phyloP scores from a whole-genome alignment of 805 yeast genomes.

The Yarrowia sp. region DNA sequence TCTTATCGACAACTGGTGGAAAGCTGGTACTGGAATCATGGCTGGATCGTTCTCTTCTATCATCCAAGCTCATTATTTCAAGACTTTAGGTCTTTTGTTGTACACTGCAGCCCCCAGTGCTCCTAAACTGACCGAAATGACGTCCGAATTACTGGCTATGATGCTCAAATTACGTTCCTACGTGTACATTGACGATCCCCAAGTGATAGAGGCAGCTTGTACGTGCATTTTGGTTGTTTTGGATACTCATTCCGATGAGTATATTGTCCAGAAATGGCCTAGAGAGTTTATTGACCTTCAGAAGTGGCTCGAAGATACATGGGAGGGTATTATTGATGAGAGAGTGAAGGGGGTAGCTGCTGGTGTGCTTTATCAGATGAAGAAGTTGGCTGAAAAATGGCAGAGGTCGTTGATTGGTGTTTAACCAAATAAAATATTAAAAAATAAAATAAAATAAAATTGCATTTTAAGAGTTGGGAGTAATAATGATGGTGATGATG shows the following conservation, averaged over 20 bases:
- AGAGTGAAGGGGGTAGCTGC: conserved; percentile 37
- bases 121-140: conserved; percentile 54
- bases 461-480: too few relatives aligned
- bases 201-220: conserved; percentile 38
- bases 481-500: too few relatives aligned
- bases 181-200: conserved; percentile 28
- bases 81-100: conserved; percentile 56
- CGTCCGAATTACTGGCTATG: conserved; percentile 47
- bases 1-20: conserved; percentile 49
- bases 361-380: conserved; percentile 36
- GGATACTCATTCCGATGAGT: conserved; percentile 36
- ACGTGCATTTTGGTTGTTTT: conserved; percentile 38
- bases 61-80: conserved; percentile 56
- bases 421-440: too few relatives aligned
- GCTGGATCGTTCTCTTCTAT: conserved; percentile 56
- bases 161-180: conserved; percentile 29
- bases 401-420: conserved; percentile 31
- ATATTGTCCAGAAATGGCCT: conserved; percentile 35
- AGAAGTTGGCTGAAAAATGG: conserved; percentile 34
- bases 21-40: conserved; percentile 44
- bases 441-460: too few relatives aligned
- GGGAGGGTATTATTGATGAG: conserved; percentile 38
- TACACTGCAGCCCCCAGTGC: conserved; percentile 59
- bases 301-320: conserved; percentile 36
- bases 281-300: conserved; percentile 37